Evolutionary conservation across 2,329 filamentous ascomycete genomes (phyloP), one percentile per base, ranked within the genome.

Genomic region (Coniochaeta sp.): DNA sequence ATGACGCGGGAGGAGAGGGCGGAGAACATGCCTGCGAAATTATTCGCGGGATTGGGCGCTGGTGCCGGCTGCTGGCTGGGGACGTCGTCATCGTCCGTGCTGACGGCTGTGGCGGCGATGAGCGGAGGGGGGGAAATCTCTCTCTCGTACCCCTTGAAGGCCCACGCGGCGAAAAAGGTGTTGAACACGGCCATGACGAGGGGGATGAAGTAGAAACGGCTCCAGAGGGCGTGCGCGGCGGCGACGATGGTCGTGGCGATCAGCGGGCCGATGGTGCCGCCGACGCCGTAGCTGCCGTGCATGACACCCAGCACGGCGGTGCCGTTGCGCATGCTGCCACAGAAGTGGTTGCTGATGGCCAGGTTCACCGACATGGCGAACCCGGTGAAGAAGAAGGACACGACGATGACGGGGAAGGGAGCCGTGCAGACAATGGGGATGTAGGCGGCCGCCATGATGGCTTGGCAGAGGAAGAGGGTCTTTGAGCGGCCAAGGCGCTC

Each of bases 161-260:
- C 77, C 84, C 86, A 93, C 1, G 80, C 79, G 1, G 81, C 79
- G 62, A 87, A 81, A 1, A 69, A 71, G n/a, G 85, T 74, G 63
- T 86, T 88, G 54, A 82, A 65, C 0, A 85, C 57, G 0, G 83
- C 76, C 4, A 92, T 66, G 0, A 76, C 80, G 9, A 93, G 74
- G 0, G 83, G 80, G 26, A 96, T 74, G 47, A 88, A 73, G 70
- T 93, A 96, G 76, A 89, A 95, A 19, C 83, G 79, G 52, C 84
- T 86, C 89, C 90, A 95, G 24, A 79, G 65, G 0, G 83, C 71
- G 4, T 81, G 79, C 1, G 77, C 76, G 12, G 77, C 72, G 0
- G 88, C 86, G 1, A 87, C 87, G 66, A 96, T 80, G 0, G 85
- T 80, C 0, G 90, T 96, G 1, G 90, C 90, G 16, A 91, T 82